Percentiles rank a stretch among this genome's conserved stretches.
Evolutionary conservation across 1,284 basidiomycete genomes (phyloP).

Genomic region (Heterobasidion irregulare): DNA sequence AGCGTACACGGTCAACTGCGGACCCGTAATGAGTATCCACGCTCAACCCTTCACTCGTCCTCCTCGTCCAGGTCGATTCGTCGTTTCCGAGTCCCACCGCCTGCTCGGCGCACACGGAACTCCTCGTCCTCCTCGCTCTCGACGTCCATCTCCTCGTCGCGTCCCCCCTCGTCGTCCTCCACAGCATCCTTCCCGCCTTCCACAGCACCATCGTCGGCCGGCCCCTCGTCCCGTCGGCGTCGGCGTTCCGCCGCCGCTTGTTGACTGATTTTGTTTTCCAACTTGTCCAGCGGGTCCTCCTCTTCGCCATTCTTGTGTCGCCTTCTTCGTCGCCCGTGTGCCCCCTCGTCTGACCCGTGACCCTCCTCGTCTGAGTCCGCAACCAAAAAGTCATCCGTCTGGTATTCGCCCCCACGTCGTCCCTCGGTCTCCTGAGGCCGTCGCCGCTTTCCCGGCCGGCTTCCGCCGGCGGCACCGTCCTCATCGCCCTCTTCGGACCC

Average conservation of each 20-base stretch:
- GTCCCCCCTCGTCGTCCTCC: constrained; percentile 26
- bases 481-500: constrained; percentile 46
- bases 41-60: constrained; percentile 30
- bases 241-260: constrained; percentile 10
- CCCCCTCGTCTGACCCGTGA: constrained; percentile 25
- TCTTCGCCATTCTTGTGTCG: constrained; percentile 34
- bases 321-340: constrained; percentile 22
- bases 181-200: constrained; percentile 23
- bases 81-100: constrained; percentile 39
- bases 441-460: constrained; percentile 31
- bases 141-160: constrained; percentile 49
- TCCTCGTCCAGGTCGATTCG: constrained; percentile 55
- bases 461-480: constrained; percentile 25
- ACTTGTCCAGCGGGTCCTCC: constrained; percentile 57
- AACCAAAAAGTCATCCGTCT: constrained; percentile 78
- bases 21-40: not conserved
- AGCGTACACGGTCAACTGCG: not conserved
- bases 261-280: constrained; percentile 53
- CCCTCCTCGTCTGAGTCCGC: constrained; percentile 66
- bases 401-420: constrained; percentile 54
- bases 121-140: constrained; percentile 74
- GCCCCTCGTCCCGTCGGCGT: too few species aligned
- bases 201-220: too few species aligned
- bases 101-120: constrained; percentile 46
- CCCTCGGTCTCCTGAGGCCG: constrained; percentile 23